Base-by-base conservation (phyloP, 2,329 filamentous ascomycete genomes). In the Domatiomyces catenatus region DNA sequence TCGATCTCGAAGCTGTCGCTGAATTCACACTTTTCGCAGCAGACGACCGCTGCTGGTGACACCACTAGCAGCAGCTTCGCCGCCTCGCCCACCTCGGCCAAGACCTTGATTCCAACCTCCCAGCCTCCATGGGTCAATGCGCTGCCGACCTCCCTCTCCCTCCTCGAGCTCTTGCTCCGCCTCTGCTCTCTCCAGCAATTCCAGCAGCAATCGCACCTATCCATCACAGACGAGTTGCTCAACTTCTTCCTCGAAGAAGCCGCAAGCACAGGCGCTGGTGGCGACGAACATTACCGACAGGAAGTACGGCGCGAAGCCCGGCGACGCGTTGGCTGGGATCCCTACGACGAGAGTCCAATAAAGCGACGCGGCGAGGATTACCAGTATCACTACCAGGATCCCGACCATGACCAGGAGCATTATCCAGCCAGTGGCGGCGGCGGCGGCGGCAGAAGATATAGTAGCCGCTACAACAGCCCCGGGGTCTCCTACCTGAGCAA, bases 161-260 rank as follows among this genome's bases (percentile, higher is more conserved):
- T 94, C 7, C 77, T 95, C 49, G 89, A 95, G 66, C 92, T 90
- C 72, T 73, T 94, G 28, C 77, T 94, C 46, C 86, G 90, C 43
- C 75, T 95, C 46, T 82, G 84, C 3, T 86, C 87, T 19, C 76
- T 94, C 12, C 89, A 94, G 63, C 87, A 94, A 69, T 94, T 92
- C 65, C 85, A 94, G 63, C 89, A 95, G 71, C 77, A 80, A 42
- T 88, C 86, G 0, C 88, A 94, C 60, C 75, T 94, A n/a, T 79
- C 86, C 5, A 92, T 94, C 54, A 85, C 85, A 1, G 89, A 95
- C 63, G 86, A 94, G 59, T 79, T 94, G 1, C 72, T 94, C 42
- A 87, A 83, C 48, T 93, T 94, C 69, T 95, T 94, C 68, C 72
- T 95, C 7, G 75, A 79, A 54, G 81, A 84, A 59, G 77, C 75